These are phyloP conservation scores for Postia placenta DNA, from an alignment of 768 basidiomycete genomes.

Conservation along the genomic window DNA sequence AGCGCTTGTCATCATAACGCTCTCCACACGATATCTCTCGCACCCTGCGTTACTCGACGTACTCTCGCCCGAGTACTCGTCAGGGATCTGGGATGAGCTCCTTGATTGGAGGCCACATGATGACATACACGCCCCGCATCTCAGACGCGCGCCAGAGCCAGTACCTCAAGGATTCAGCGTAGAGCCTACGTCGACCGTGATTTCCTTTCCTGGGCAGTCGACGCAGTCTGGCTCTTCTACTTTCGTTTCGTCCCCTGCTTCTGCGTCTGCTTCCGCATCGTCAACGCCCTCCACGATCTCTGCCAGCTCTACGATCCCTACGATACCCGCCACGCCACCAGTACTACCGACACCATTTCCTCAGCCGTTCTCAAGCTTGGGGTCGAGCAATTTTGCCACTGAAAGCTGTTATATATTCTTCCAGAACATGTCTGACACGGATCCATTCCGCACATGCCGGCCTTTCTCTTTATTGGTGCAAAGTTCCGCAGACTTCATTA, in stretches of 20 bases:
- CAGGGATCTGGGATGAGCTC: slow-evolving; percentile 4
- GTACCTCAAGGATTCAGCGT: not conserved
- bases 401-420: slow-evolving; percentile 65
- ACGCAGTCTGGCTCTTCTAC: slow-evolving; percentile 3
- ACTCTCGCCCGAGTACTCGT: slow-evolving; percentile 21
- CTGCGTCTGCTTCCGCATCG: not conserved
- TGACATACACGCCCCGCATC: slow-evolving; percentile 26
- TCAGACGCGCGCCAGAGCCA: slow-evolving; percentile 12
- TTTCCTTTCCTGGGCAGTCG: not conserved
- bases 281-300: slow-evolving; percentile 7
- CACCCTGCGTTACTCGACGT: slow-evolving; percentile 44
- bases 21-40: slow-evolving; percentile 43
- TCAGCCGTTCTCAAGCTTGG: slow-evolving; percentile 57
- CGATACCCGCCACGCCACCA: slow-evolving; percentile 43
- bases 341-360: slow-evolving; percentile 71
- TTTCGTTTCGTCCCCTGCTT: slow-evolving; percentile 4
- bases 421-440: slow-evolving; percentile 59
- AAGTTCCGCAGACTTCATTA: slow-evolving; percentile 46
- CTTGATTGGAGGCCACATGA: slow-evolving; percentile 37
- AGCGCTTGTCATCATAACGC: slow-evolving; percentile 46
- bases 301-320: slow-evolving; percentile 5
- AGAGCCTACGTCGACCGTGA: not conserved
- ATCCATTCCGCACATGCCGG: slow-evolving; percentile 65
- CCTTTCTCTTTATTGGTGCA: slow-evolving; percentile 64
- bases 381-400: slow-evolving; percentile 63